Base-by-base conservation (phyloP, 495 filamentous ascomycete genomes). In the Rhypophila decipiens region DNA sequence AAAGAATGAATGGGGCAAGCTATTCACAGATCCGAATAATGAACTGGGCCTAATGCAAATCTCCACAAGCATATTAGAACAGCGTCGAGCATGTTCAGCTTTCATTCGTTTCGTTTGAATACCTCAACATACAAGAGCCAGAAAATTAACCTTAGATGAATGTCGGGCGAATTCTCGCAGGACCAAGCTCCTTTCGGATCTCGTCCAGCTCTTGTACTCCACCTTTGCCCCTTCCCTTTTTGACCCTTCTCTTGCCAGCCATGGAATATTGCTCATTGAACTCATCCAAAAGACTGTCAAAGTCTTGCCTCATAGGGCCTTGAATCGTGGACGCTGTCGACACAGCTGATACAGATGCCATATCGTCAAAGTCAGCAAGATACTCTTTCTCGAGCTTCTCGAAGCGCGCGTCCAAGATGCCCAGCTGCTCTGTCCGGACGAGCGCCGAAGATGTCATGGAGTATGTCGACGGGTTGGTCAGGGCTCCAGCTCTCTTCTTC, bases 381-480 rank as follows among this genome's bases (percentile, higher is more conserved):
- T 96, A 95, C 46, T 85, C 70, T 54, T 87, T 84, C 62, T 95
- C 88, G 23, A 96, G 77, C 70, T 83, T 85, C 55, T 96, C 93
- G 60, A 97, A 99, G 12, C 93, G 82, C 36, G 82, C 83, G 62
- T 99, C 94, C 17, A 97, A 73, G 10, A 90, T 76, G 4, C 82
- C 82, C 31, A 90, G 76, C n/a, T 88, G 88, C 51, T 96, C 93
- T 1, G 91, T 97, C 35, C 94, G 80, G 18, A 84, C 79, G 5
- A 97, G 72, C 0, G 90, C 84, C 0, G 93, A 96, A 5, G 87
- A 95, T 0, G 85, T 90, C 94, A 97, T 99, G n/a, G 89, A 95
- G 70, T 95, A 97, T 13, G 78, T 77, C 5, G 91, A 91, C 1
- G 85, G 87, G 57, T 85, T 87, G 18, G 93, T 96, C 63, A 93